Evolutionary conservation across 2,329 filamentous ascomycete genomes (phyloP).

Genomic region (Sclerotiophoma versabilis): DNA sequence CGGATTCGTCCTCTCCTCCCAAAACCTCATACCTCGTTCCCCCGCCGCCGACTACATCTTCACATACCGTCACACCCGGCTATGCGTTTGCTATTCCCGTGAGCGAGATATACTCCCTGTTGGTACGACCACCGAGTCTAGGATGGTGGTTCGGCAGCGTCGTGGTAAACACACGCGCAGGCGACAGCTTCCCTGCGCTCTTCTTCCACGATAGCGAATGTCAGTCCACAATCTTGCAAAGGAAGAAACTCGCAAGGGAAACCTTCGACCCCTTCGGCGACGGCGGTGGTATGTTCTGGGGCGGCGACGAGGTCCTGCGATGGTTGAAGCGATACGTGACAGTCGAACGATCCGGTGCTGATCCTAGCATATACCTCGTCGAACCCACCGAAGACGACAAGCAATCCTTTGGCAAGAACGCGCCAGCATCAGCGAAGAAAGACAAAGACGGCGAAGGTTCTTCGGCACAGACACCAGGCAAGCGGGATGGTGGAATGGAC

Average conservation of each 20-base stretch:
- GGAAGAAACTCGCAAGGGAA: constrained; percentile 83
- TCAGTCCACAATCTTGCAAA: constrained; percentile 91
- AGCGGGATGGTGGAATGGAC: constrained; percentile 80
- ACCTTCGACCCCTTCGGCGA: constrained; percentile 91
- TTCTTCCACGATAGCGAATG: constrained; percentile 99
- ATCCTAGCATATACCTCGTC: constrained; percentile 89
- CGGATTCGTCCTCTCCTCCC: constrained; percentile 79
- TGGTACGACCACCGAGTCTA: constrained; percentile 88
- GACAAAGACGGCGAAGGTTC: constrained; percentile 40
- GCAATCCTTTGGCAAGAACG: constrained; percentile 75
- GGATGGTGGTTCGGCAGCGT: constrained; percentile 99
- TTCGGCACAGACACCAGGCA: constrained; percentile 34
- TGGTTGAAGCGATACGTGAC: constrained; percentile 87
- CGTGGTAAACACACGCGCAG: constrained; percentile 87
- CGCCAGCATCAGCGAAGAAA: constrained; percentile 52
- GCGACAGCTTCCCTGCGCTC: constrained; percentile 91
- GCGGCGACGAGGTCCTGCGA: constrained; percentile 89
- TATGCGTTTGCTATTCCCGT: constrained; percentile 94
- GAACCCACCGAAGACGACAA: constrained; percentile 87
- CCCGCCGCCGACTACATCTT: constrained; percentile 84
- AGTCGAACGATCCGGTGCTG: constrained; percentile 83
- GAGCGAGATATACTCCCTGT: constrained; percentile 86
- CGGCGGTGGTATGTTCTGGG: constrained; percentile 91
- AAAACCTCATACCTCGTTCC: constrained; percentile 90
- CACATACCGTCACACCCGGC: constrained; percentile 73